Percentiles rank a stretch among this genome's conserved stretches.
Conservation (phyloP, 805 yeast genomes). For the Ogataea wickerhamii region DNA sequence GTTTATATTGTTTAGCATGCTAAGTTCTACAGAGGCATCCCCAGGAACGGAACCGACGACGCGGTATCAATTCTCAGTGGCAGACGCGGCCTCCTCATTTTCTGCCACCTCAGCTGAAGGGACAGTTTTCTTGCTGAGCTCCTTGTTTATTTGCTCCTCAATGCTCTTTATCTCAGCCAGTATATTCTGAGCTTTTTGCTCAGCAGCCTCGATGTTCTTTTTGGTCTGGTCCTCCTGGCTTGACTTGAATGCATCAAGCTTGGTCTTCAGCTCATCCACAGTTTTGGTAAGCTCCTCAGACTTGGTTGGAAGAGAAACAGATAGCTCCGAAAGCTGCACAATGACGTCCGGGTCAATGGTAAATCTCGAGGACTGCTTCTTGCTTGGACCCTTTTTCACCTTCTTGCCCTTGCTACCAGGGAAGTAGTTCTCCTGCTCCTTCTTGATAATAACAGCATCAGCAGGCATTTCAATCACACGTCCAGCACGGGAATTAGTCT, state of each 20-base stretch:
- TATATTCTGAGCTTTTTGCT: conserved; percentile 69
- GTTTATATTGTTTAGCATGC: too few species aligned
- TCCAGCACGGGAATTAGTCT: conserved; percentile 15
- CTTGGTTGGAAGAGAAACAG: conserved; percentile 73
- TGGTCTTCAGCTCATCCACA: conserved; percentile 63
- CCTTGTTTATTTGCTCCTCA: conserved; percentile 27
- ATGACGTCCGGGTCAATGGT: conserved; percentile 78
- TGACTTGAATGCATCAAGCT: conserved; percentile 61
- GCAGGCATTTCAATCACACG: conserved; percentile 62
- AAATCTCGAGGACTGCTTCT: conserved; percentile 43
- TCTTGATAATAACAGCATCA: conserved; percentile 60
- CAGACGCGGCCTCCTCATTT: neutral
- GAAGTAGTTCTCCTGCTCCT: conserved; percentile 56
- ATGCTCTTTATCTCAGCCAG: conserved; percentile 42
- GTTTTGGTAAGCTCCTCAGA: conserved; percentile 67
- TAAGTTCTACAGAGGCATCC: too few species aligned
- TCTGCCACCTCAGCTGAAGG: conserved; percentile 3
- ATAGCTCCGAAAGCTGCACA: conserved; percentile 70
- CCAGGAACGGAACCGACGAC: too few species aligned
- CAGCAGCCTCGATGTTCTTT: conserved; percentile 69
- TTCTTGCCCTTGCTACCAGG: conserved; percentile 47
- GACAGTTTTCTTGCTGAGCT: conserved; percentile 11
- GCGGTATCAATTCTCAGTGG: too few species aligned
- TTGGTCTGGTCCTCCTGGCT: conserved; percentile 81
- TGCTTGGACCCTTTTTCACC: conserved; percentile 46